A percentile compares a stretch with the other conserved stretches of the same genome.
Conservation (phyloP, 164 flowering plant genomes). For the Vitis labrusca region DNA sequence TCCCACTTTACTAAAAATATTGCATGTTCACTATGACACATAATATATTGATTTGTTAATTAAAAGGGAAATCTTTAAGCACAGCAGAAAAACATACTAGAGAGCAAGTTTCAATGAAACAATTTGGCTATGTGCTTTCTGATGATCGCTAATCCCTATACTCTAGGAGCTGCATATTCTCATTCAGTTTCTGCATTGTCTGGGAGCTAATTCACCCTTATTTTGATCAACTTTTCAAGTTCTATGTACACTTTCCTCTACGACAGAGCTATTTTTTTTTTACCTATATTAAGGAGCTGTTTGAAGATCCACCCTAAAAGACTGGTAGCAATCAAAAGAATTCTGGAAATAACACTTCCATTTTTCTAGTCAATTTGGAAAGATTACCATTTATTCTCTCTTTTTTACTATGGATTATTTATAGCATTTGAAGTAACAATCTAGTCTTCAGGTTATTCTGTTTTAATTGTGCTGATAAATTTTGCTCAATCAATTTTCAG, state of each 20-base stretch:
- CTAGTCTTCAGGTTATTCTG: background rate
- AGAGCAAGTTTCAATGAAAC: background rate
- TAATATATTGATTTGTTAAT: background rate
- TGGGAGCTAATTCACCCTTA: background rate
- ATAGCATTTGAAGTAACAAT: background rate
- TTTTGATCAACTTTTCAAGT: too few species aligned
- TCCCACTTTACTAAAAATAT: too few species aligned
- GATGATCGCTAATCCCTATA: too few species aligned
- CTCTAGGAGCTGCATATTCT: too few species aligned
- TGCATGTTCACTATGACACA: too few species aligned
- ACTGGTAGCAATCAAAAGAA: background rate
- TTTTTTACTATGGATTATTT: background rate
- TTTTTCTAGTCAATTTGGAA: background rate
- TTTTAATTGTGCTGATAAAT: conserved; percentile 3
- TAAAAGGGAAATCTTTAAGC: background rate
- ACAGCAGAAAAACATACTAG: background rate
- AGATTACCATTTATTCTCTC: background rate
- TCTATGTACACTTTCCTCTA: too few species aligned
- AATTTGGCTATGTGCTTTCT: background rate
- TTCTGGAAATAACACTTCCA: background rate
- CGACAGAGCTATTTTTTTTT: background rate
- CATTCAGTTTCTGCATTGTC: background rate
- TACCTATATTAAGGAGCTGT: background rate
- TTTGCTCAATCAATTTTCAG: conserved; percentile 32
- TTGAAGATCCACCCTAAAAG: background rate